Evolutionary conservation across 1,284 basidiomycete species (phyloP).

Genomic region (Farysia itapuensis): DNA sequence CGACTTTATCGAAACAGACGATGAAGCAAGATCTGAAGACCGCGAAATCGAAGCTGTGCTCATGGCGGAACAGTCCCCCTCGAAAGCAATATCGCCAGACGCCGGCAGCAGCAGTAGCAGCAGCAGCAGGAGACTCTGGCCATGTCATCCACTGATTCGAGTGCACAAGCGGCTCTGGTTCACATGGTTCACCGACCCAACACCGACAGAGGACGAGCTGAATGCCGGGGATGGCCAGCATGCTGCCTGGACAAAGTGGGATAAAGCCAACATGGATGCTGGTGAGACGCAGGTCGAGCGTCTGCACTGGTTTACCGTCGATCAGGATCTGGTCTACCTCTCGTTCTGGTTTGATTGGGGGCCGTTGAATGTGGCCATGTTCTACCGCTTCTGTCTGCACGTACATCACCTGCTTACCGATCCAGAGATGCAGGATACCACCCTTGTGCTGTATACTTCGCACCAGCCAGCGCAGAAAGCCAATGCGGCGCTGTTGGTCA

Average conservation of each 20-base stretch:
- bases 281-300: constrained; percentile 21
- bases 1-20: constrained; percentile 49
- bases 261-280: constrained; percentile 13
- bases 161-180: constrained; percentile 52
- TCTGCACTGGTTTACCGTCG: constrained; percentile 65
- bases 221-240: constrained; percentile 18
- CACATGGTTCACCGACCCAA: constrained; percentile 29
- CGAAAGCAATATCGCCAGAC: not conserved
- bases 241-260: constrained; percentile 11
- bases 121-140: constrained; percentile 29
- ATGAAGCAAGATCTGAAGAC: constrained; percentile 15
- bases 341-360: constrained; percentile 74
- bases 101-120: no score
- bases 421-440: constrained; percentile 64
- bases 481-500: constrained; percentile 87
- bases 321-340: constrained; percentile 87
- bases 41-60: constrained; percentile 20
- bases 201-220: constrained; percentile 21
- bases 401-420: constrained; percentile 63
- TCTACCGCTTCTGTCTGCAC: constrained; percentile 79
- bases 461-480: constrained; percentile 83
- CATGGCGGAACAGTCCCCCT: constrained; percentile 4
- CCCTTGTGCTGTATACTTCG: constrained; percentile 86
- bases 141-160: constrained; percentile 42
- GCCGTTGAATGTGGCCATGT: constrained; percentile 64